Evolutionary conservation across 495 filamentous ascomycete species (phyloP).

Genomic region (Annulohypoxylon moriforme): DNA sequence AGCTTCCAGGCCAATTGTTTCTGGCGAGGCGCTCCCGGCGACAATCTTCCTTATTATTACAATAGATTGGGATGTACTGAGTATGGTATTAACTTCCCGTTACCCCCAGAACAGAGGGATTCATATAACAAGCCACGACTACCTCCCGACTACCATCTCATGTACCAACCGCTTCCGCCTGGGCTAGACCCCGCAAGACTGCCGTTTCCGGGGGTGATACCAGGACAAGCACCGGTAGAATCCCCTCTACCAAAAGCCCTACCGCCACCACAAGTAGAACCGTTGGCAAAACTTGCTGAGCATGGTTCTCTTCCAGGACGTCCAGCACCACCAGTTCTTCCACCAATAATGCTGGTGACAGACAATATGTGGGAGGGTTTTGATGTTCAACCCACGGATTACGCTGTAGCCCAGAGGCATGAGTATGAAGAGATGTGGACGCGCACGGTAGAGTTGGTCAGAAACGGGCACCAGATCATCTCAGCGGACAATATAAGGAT

Average conservation of each 20-base stretch:
- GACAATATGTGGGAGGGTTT: no score
- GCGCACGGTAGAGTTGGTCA: no score
- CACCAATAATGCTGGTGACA: no score
- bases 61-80: background rate
- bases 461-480: background rate
- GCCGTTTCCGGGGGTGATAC: background rate
- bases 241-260: background rate
- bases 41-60: constrained; percentile 25
- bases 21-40: constrained; percentile 23
- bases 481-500: background rate
- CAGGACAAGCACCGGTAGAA: background rate
- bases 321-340: no score
- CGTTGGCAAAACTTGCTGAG: no score
- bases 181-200: background rate
- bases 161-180: background rate
- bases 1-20: background rate
- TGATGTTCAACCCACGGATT: no score
- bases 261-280: background rate
- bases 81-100: constrained; percentile 4
- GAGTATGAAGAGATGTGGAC: no score
- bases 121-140: no score
- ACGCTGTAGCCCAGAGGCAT: no score
- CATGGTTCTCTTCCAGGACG: no score
- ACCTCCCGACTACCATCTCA: constrained; percentile 10
- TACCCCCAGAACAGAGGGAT: no score